Base-by-base conservation (phyloP, 2,329 filamentous ascomycete genomes). In the Salinomyces thailandicus region DNA sequence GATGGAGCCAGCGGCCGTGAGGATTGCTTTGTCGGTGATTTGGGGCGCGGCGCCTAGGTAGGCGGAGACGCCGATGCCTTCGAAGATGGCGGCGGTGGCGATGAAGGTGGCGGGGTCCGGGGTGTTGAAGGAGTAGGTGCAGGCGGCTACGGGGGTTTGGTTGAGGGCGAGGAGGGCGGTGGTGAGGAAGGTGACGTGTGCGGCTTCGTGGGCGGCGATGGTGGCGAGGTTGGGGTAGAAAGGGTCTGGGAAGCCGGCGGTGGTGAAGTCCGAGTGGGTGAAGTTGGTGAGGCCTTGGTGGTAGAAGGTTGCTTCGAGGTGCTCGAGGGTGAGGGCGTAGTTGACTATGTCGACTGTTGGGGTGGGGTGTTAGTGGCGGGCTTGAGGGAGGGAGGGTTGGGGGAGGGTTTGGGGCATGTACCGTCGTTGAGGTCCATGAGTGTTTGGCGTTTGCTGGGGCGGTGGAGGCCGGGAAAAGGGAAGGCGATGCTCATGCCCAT, bases 251-350 rank as follows among this genome's bases (percentile, higher is more conserved):
- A 66, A 44, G 11, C 72, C 73, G 31, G 71, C 72, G 19, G 54
- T 59, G 18, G 59, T 48, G 51, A 79, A 79, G 46, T 75, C 64
- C 2, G 52, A 44, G 41, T 67, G 55, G 18, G 65, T 67, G 62
- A 72, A 81, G 48, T 74, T 76, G 39, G 62, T 54, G 4, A 81
- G 62, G 24, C 70, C 77, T 33, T 77, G 53, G 24, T 63, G 60
- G 60, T 82, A 82, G 61, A 81, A 81, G 37, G 64, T 66, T 42
- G 72, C 62, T 59, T 82, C 78, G 18, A 64, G 54, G 47, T 65
- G 60, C 51, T 66, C 63, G 2, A 65, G 61, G 5, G 62, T 64
- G 18, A 65, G 48, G 5, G 63, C 62, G 40, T 64, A 66, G 52
- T 63, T 61, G 45, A 66, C 58, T 38, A 66, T 51, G 18, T 47